A percentile compares a stretch with the other conserved stretches of the same genome.
These are phyloP conservation scores for Aureoboletus auriporus DNA, from an alignment of 768 basidiomycete genomes.

Conservation along the genomic window DNA sequence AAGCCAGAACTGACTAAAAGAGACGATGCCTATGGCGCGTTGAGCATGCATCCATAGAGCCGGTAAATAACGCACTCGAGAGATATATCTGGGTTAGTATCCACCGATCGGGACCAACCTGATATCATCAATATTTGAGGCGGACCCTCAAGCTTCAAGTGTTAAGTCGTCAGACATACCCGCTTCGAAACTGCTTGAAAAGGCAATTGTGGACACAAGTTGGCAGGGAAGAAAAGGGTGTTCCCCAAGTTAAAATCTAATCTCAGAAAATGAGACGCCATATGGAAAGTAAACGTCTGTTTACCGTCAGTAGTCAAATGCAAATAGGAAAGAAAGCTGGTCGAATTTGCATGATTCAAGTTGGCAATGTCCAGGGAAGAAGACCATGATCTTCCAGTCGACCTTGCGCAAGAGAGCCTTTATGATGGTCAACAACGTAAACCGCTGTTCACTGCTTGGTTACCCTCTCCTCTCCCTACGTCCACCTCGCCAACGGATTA, in stretches of 20 bases:
- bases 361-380: conserved; percentile 54
- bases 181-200: conserved; percentile 61
- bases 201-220: conserved; percentile 56
- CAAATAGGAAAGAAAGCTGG: conserved; percentile 53
- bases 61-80: conserved; percentile 35
- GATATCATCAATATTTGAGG: background rate
- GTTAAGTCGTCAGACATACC: conserved; percentile 26
- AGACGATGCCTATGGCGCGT: conserved; percentile 33
- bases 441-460: background rate
- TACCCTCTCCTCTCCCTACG: conserved; percentile 50
- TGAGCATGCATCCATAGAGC: background rate
- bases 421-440: too few relatives aligned
- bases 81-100: conserved; percentile 55
- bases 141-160: too few relatives aligned
- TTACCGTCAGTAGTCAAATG: conserved; percentile 46
- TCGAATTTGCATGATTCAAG: conserved; percentile 53
- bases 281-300: background rate
- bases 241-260: conserved; percentile 58
- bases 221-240: conserved; percentile 46
- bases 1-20: conserved; percentile 52
- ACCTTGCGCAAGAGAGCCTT: conserved; percentile 47
- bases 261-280: background rate
- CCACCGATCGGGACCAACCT: conserved; percentile 63
- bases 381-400: conserved; percentile 57
- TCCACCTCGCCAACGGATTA: conserved; percentile 56